Evolutionary conservation across 257 asterid genomes (phyloP).

Genomic region (Penstemon newberryi): DNA sequence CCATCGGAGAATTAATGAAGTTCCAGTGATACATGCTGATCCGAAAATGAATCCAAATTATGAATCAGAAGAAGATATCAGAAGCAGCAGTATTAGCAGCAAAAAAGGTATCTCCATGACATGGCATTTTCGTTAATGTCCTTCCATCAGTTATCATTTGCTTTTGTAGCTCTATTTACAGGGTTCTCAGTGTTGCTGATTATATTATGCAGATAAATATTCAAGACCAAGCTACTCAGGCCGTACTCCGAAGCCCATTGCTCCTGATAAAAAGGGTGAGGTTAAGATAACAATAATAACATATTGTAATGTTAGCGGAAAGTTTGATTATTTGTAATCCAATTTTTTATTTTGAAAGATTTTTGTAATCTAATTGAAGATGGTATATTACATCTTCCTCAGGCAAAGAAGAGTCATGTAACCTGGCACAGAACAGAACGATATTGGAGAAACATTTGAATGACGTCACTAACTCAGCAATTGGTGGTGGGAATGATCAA

Average conservation of each 20-base stretch:
- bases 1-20: constrained; percentile 58
- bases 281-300: not conserved
- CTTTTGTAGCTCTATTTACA: constrained; percentile 11
- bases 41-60: constrained; percentile 73
- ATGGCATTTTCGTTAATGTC: constrained; percentile 12
- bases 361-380: constrained; percentile 20
- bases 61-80: constrained; percentile 67
- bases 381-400: constrained; percentile 31
- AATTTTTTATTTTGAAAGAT: too few relatives aligned
- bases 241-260: constrained; percentile 26
- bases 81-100: constrained; percentile 28
- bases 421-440: not conserved
- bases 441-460: constrained; percentile 34
- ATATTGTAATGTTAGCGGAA: constrained; percentile 1
- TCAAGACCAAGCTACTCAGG: constrained; percentile 32
- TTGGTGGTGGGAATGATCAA: constrained; percentile 37
- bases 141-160: constrained; percentile 4
- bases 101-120: constrained; percentile 43
- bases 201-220: constrained; percentile 38
- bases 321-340: not conserved
- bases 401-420: constrained; percentile 56
- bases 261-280: constrained; percentile 44
- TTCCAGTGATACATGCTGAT: constrained; percentile 78
- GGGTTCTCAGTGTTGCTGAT: constrained; percentile 18
- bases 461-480: constrained; percentile 22